Evolutionary conservation across 345 rosid genomes (phyloP), one percentile per base, ranked within the genome.

Genomic region (Cardamine resedifolia): DNA sequence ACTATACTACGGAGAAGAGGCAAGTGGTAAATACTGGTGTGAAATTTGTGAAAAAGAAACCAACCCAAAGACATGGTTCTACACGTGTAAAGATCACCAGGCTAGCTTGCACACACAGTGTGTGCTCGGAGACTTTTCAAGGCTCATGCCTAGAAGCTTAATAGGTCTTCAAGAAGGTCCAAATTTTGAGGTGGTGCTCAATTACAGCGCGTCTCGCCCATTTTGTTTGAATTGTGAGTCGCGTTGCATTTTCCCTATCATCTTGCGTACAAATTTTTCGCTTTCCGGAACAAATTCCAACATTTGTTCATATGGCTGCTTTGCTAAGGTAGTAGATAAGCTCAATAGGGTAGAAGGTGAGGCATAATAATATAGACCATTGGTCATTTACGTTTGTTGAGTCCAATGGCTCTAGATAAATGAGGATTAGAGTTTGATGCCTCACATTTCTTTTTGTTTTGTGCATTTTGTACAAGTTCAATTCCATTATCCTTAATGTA

Each of bases 31-130:
- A 14, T 49, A 4, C 2, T 65, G 58, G 45, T 65, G 70, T 33
- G 70, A 49, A 3, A 26, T 65, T 19, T 65, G 70, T 50, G 70
- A 49, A 7, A 44, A 10, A 10, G 10, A 63, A 63, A 27, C 68
- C 23, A 10, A 63, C 11, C 62, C 62, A 16, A 5, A 34, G 15
- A 33, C 0, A 10, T 58, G 62, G 59, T 55, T 55, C 38, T 55
- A 58, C 45, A 58, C 64, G 8, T 39, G 66, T n/a, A 24, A 60
- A 38, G 49, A 39, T 24, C 33, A 15, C 16, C 7, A 2, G 12
- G 20, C 33, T 26, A 2, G 14, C 8, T 41, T 61, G 36, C 51
- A 61, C 26, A 43, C 23, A 23, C 1, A 61, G n/a, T 49, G 68
- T 47, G 68, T 64, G 39, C 4, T 64, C 14, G 56, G 68, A 30